A percentile compares a stretch with the other conserved stretches of the same genome.
Evolutionary conservation across 2,329 filamentous ascomycete species (phyloP).

Genomic region (Arthrobotrys musiformis): DNA sequence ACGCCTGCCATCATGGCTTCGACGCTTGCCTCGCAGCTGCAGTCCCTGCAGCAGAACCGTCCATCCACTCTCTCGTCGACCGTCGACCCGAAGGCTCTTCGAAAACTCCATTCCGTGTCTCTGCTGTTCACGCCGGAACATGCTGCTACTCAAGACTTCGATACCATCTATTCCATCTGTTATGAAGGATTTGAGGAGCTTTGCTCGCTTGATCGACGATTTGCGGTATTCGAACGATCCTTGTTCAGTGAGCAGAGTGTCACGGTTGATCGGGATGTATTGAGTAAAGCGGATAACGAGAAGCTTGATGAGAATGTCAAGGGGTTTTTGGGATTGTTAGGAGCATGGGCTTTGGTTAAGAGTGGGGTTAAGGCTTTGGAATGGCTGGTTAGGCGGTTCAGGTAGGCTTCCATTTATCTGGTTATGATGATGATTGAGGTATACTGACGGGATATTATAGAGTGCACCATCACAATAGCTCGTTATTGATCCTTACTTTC

Average conservation of each 20-base stretch:
- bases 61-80: slow-evolving; percentile 81
- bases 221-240: slow-evolving; percentile 76
- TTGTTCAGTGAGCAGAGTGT: slow-evolving; percentile 96
- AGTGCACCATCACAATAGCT: slow-evolving; percentile 90
- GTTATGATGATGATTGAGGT: not conserved
- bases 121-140: slow-evolving; percentile 89
- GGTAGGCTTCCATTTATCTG: slow-evolving; percentile 67
- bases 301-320: slow-evolving; percentile 82
- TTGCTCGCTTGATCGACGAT: slow-evolving; percentile 84
- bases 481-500: slow-evolving; percentile 81
- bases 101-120: slow-evolving; percentile 90
- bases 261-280: slow-evolving; percentile 83
- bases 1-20: slow-evolving; percentile 73
- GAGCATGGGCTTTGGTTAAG: slow-evolving; percentile 80
- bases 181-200: slow-evolving; percentile 90
- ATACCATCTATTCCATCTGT: slow-evolving; percentile 87
- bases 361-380: slow-evolving; percentile 91
- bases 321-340: slow-evolving; percentile 82
- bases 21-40: slow-evolving; percentile 90
- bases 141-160: slow-evolving; percentile 87
- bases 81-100: slow-evolving; percentile 80
- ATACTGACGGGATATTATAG: slow-evolving; percentile 64
- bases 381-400: slow-evolving; percentile 91
- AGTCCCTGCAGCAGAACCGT: slow-evolving; percentile 87
- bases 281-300: slow-evolving; percentile 82